Evolutionary conservation across 2,329 filamentous ascomycete species (phyloP), one percentile per base, ranked within the genome.

Genomic region (Decorospora gaudefroyi): DNA sequence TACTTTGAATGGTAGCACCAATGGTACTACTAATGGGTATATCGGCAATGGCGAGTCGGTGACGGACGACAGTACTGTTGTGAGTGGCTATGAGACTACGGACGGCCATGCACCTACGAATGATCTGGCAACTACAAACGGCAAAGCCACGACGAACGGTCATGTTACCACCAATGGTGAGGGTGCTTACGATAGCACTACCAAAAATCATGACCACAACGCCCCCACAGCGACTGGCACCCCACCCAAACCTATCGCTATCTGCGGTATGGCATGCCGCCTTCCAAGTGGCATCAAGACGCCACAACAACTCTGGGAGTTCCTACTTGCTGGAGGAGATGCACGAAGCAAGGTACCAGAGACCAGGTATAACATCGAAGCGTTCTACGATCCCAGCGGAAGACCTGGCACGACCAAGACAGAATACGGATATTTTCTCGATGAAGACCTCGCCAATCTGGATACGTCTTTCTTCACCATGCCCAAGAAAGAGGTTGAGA

Each of bases 301-400:
- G 4, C 29, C 48, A 2, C 10, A 46, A 23, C 53, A 61, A 2
- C 61, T 70, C 9, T 73, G 68, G 68, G 50, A 68, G 3, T 47
- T 72, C 18, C 52, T 65, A 7, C 5, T 31, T 2, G 18, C 30
- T 15, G 16, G 26, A 9, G 10, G 37, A 4, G 37, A 42, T 13
- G 49, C 21, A 2, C 22, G 31, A 13, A 6, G 19, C 5, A n/a
- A 9, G 9, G 19, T 55, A 4, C 48, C 47, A n/a, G 12, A 12
- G 2, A 9, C 16, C 1, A 36, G 51, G 2, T 52, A 42, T 42
- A 49, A 58, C 34, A 27, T 47, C 4, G 31, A 21, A 7, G 47
- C 19, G 11, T 53, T 34, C 25, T 43, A 60, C 26, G 19, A 27
- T 3, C 62, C 39, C 6, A 64, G 69, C 25, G 33, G 37, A n/a